These are phyloP conservation scores for Trametes cubensis DNA, from an alignment of 768 basidiomycete species.

Conservation along the genomic window DNA sequence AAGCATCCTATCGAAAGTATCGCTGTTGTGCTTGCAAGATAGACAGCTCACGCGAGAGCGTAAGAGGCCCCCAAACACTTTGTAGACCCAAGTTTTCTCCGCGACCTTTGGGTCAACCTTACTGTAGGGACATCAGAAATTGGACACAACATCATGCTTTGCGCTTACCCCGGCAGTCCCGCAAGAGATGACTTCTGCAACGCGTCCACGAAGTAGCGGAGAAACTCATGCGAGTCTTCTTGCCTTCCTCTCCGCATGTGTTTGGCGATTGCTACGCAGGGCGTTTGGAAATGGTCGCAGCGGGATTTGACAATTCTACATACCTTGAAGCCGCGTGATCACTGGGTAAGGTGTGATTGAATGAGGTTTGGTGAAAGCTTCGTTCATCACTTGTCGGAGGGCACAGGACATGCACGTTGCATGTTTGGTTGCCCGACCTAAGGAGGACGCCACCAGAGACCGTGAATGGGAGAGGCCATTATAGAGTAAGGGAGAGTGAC, in stretches of 20 bases:
- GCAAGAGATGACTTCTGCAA: slow-evolving; percentile 83
- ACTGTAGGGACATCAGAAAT: slow-evolving; percentile 38
- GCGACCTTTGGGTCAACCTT: slow-evolving; percentile 71
- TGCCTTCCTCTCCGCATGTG: slow-evolving; percentile 90
- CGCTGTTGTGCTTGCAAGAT: slow-evolving; percentile 83
- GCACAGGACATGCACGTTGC: slow-evolving; percentile 82
- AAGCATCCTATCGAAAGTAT: slow-evolving; percentile 94
- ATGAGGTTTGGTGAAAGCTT: slow-evolving; percentile 49
- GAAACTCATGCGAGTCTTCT: slow-evolving; percentile 97
- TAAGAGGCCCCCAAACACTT: slow-evolving; percentile 88
- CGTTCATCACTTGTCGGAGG: slow-evolving; percentile 57
- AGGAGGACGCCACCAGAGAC: background rate
- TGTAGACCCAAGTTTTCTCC: slow-evolving; percentile 93
- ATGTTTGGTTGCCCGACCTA: slow-evolving; percentile 44
- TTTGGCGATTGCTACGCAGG: slow-evolving; percentile 77
- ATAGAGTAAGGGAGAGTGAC: slow-evolving; percentile 32
- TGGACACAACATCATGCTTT: background rate
- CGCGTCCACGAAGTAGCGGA: slow-evolving; percentile 90
- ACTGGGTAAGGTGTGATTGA: slow-evolving; percentile 69
- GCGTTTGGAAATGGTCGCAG: background rate
- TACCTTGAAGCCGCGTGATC: slow-evolving; percentile 70
- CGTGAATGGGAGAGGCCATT: background rate
- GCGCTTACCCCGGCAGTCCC: slow-evolving; percentile 67
- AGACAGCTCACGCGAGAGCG: slow-evolving; percentile 89
- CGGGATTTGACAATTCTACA: slow-evolving; percentile 20